Evolutionary conservation across 495 filamentous ascomycete species (phyloP), one percentile per base, ranked within the genome.

Genomic region (Penicillium subrubescens): DNA sequence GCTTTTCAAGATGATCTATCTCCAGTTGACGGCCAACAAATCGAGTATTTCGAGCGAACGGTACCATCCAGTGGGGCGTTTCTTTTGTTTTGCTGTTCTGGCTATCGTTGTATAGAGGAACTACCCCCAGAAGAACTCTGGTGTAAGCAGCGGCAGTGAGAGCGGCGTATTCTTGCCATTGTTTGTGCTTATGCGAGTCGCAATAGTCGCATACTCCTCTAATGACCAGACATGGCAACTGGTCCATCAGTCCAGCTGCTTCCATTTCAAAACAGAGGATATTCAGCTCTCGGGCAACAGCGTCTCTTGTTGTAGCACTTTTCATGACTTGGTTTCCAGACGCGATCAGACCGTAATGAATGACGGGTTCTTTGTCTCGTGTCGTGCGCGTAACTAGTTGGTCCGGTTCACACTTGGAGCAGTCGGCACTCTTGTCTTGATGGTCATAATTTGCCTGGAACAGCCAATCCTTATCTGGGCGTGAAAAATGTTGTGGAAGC

Each of bases 341-440:
- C 44, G 74, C 77, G 68, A 81, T 78, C 34, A 74, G 67, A 27
- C 78, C 77, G 57, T 77, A 79, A 48, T 78, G 71, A 21, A 75
- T 61, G 3, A 51, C 33, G 41, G 70, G 62, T 11, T 62, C 58
- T 31, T 59, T 21, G 5, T 33, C 34, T 48, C 71, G 60, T 33
- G 54, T 14, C 5, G 14, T 5, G 15, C 73, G 67, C 12, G 15
- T 14, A 7, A 70, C 52, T 19, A 60, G 43, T 46, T 43, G 37
- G 37, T 62, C 50, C 1, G 31, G 2, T 51, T 70, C 62, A 52
- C 50, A 52, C 27, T 29, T 23, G 8, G 50, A 52, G 59, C 75
- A 78, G 12, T 54, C 46, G 29, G 59, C 67, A 37, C 33, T 10
- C 35, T 51, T 52, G 19, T 10, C 37, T 21, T 23, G 39, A 56